Base-by-base conservation (phyloP, 768 basidiomycete genomes). In the Podaxis mareebaensis region DNA sequence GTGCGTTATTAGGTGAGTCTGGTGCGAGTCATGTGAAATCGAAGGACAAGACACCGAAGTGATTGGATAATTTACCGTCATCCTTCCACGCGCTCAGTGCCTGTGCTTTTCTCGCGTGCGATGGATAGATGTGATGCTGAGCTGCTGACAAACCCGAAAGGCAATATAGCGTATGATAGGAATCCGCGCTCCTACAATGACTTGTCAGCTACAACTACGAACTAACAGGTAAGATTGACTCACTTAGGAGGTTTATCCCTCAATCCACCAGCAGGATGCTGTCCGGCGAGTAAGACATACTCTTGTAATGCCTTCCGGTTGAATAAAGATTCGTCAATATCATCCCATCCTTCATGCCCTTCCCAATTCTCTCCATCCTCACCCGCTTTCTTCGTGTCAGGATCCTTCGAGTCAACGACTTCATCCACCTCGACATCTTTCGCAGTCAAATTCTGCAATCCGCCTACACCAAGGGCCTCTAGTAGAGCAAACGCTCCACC, bases 231-330 rank as follows among this genome's bases (percentile, higher is more conserved):
- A 30, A 7, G 15, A 17, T 36, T 52, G 20, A 73, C 85, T 58
- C 73, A 93, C 92, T 97, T 98, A 42, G 93, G 93, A 13, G 97
- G 97, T 71, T 99, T 99, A 71, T 99, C 97, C 24, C 95, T 81
- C 56, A 99, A 74, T 15, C 97, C 97, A 6, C 95, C 96, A 0
- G 88, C 82, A 1, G 89, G 86, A 65, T 90, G 86, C 70, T 99
- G 97, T 0, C 90, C 95, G 17, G 93, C 93, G 55, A 86, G 84
- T 1, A 98, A 77, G 48, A 97, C 83, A 72, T 93, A 99, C 68
- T 93, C 85, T 71, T 99, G 96, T 22, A 98, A 76, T 1, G 92
- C 94, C 42, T 78, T 72, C 51, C 85, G 81, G 71, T 91, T 83
- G 74, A 86, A 75, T 74, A 61, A 22, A 22, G 42, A 64, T 68